phyloP scores from a whole-genome alignment of 495 filamentous ascomycete genomes.

The Cladorrhinum samala region DNA sequence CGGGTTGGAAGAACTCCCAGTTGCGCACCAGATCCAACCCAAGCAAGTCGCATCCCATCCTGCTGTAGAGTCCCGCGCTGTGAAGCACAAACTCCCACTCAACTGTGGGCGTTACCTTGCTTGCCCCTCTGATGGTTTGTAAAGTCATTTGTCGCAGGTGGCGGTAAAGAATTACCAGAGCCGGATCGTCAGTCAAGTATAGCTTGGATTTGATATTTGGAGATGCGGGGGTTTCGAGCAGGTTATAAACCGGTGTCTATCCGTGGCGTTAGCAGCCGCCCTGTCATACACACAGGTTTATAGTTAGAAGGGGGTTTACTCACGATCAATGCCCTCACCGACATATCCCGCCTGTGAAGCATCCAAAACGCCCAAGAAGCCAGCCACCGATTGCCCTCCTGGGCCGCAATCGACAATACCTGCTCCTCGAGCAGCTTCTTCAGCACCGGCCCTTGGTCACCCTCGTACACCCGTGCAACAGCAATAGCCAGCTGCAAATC shows the following conservation, averaged over 20 bases:
- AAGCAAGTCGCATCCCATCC: conserved; percentile 95
- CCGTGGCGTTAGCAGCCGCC: conserved; percentile 13
- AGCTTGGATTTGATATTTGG: conserved; percentile 62
- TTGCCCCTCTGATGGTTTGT: conserved; percentile 77
- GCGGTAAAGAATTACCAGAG: conserved; percentile 77
- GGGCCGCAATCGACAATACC: conserved; percentile 69
- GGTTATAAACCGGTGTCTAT: conserved; percentile 69
- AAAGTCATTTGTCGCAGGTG: conserved; percentile 81
- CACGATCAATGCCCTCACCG: conserved; percentile 75
- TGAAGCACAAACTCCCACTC: conserved; percentile 91
- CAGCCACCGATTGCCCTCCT: conserved; percentile 86
- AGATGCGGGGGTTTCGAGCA: conserved; percentile 55
- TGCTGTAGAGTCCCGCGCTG: conserved; percentile 79
- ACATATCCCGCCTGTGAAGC: conserved; percentile 74
- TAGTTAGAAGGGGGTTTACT: conserved; percentile 14
- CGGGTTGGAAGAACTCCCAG: conserved; percentile 73
- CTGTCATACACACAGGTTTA: conserved; percentile 4
- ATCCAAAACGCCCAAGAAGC: conserved; percentile 97
- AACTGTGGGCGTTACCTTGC: conserved; percentile 66
- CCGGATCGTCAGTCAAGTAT: conserved; percentile 86
- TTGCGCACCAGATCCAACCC: conserved; percentile 79
- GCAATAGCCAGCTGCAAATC: conserved; percentile 91
- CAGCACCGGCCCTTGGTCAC: conserved; percentile 72
- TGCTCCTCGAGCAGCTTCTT: conserved; percentile 70
- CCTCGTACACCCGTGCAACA: conserved; percentile 81